Percentiles rank a stretch among this genome's conserved stretches.
phyloP scores from a whole-genome alignment of 768 basidiomycete genomes.

The Nidularia pulvinata region DNA sequence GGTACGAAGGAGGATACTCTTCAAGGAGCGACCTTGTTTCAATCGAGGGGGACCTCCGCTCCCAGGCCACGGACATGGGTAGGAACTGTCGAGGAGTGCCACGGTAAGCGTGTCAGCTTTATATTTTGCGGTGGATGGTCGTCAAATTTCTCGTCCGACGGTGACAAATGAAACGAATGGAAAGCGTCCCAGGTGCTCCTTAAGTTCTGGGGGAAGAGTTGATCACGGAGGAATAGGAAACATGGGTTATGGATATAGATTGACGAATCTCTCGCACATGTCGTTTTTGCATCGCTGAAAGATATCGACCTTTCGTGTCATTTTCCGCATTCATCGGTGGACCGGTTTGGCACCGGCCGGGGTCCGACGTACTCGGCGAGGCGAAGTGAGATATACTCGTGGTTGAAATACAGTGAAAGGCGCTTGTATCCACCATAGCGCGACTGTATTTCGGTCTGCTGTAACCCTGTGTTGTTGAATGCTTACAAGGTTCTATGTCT shows the following conservation, averaged over 20 bases:
- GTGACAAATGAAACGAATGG: slow-evolving; percentile 31
- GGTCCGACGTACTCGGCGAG: slow-evolving; percentile 24
- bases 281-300: slow-evolving; percentile 16
- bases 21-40: slow-evolving; percentile 62
- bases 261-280: slow-evolving; percentile 35
- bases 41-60: slow-evolving; percentile 41
- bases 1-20: slow-evolving; percentile 45
- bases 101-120: slow-evolving; percentile 15
- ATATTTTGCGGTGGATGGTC: slow-evolving; percentile 16
- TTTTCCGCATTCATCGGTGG: slow-evolving; percentile 44
- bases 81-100: slow-evolving; percentile 19
- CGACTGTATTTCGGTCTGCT: too few relatives aligned
- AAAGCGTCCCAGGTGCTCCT: slow-evolving; percentile 6
- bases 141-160: slow-evolving; percentile 24
- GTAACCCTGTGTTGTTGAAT: too few relatives aligned
- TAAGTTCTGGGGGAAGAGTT: slow-evolving; percentile 14
- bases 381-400: too few relatives aligned
- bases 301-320: slow-evolving; percentile 28
- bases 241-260: slow-evolving; percentile 33
- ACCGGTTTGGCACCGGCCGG: slow-evolving; percentile 28
- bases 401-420: too few relatives aligned
- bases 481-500: too few relatives aligned
- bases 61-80: slow-evolving; percentile 36
- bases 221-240: slow-evolving; percentile 21
- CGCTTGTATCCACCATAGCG: too few relatives aligned